Conservation (phyloP, 2,329 filamentous ascomycete species). For the Tolypocladium amazonense region DNA sequence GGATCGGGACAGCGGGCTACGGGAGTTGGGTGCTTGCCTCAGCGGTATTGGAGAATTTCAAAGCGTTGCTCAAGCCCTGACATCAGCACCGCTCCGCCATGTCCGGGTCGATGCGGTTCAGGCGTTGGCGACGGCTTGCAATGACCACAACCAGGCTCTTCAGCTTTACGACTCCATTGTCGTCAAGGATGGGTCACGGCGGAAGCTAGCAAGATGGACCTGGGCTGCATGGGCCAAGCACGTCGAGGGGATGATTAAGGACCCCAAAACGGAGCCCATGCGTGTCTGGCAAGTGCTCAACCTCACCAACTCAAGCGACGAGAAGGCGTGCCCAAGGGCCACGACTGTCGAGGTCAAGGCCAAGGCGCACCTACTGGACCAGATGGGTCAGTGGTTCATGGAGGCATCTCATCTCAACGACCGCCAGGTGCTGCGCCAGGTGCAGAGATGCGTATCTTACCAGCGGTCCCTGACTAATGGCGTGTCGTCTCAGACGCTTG, state of each 20-base stretch:
- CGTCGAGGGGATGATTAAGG: conserved; percentile 20
- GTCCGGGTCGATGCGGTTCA: conserved; percentile 5
- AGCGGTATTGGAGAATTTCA: conserved; percentile 7
- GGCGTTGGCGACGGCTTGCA: conserved; percentile 8
- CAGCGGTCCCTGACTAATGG: conserved; percentile 11
- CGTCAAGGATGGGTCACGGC: background rate
- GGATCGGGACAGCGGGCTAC: background rate
- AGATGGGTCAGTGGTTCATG: conserved; percentile 19
- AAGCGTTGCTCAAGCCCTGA: conserved; percentile 2
- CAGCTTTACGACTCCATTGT: conserved; percentile 10
- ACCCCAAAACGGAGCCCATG: conserved; percentile 11
- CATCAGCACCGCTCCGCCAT: conserved; percentile 1
- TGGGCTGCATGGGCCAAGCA: conserved; percentile 23
- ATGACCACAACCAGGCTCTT: conserved; percentile 15
- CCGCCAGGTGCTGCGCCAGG: conserved; percentile 18
- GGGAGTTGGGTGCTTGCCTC: conserved; percentile 7
- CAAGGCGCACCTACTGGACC: conserved; percentile 17
- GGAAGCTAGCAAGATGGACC: conserved; percentile 10
- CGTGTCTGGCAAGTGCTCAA: conserved; percentile 18
- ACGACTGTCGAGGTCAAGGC: conserved; percentile 6
- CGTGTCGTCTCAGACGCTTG: conserved; percentile 15
- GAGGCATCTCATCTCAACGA: conserved; percentile 15
- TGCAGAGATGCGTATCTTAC: conserved; percentile 15
- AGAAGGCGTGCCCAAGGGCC: background rate
- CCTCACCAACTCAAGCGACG: conserved; percentile 3